These are phyloP conservation scores for Nitzschia palea DNA, from an alignment of 108 stramenopile genomes.

Conservation along the genomic window DNA sequence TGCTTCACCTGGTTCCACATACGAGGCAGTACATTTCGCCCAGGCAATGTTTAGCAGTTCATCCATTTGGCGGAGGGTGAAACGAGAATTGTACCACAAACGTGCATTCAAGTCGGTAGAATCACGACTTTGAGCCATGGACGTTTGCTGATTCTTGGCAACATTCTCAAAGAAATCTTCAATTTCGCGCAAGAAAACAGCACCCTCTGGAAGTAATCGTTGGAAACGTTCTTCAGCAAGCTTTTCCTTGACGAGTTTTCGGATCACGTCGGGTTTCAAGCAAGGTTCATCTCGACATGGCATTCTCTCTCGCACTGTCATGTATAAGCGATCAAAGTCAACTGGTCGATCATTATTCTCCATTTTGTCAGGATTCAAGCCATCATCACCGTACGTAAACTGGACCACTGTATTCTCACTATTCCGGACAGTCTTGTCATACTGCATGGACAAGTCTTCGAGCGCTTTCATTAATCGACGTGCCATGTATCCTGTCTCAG, in stretches of 20 bases:
- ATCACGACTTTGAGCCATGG: constrained; percentile 31
- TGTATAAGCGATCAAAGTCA: constrained; percentile 75
- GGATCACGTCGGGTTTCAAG: constrained; percentile 49
- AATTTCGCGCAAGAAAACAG: constrained; percentile 68
- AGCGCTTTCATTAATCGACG: constrained; percentile 97
- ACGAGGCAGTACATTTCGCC: constrained; percentile 77
- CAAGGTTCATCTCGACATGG: constrained; percentile 61
- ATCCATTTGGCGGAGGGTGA: constrained; percentile 80
- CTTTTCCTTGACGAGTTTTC: constrained; percentile 42
- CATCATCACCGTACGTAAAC: constrained; percentile 97
- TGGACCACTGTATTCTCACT: constrained; percentile 96
- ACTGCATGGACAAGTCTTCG: constrained; percentile 95
- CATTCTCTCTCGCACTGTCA: constrained; percentile 50
- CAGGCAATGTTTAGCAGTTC: constrained; percentile 67
- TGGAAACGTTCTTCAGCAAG: constrained; percentile 62
- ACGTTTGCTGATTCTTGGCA: constrained; percentile 51
- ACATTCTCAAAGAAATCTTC: constrained; percentile 59
- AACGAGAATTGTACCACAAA: constrained; percentile 71
- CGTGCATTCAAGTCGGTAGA: constrained; percentile 10
- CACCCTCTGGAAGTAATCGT: constrained; percentile 65
- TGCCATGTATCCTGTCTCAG: constrained; percentile 99
- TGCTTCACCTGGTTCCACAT: constrained; percentile 94
- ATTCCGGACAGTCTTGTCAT: constrained; percentile 96
- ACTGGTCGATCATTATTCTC: constrained; percentile 91
- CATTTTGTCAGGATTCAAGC: constrained; percentile 94